Evolutionary conservation across 2,329 filamentous ascomycete species (phyloP).

Genomic region (Neospermospora avenae): DNA sequence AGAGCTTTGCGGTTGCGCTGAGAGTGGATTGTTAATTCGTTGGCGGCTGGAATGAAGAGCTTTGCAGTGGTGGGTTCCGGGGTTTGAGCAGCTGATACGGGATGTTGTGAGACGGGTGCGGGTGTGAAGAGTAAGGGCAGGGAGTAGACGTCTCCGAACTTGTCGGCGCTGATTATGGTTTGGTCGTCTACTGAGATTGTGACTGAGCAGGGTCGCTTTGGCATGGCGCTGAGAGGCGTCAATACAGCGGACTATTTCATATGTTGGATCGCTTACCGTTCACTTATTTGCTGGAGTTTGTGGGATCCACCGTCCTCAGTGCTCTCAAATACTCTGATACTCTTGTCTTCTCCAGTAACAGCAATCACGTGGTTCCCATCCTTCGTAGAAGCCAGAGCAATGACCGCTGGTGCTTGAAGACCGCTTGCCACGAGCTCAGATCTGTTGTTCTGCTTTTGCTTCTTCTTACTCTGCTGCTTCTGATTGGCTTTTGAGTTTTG

Average conservation of each 20-base stretch:
- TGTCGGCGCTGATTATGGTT: slow-evolving; percentile 82
- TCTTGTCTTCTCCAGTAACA: slow-evolving; percentile 89
- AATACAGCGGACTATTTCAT: background rate
- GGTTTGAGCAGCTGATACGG: slow-evolving; percentile 14
- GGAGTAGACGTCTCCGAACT: slow-evolving; percentile 94
- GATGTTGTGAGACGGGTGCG: slow-evolving; percentile 13
- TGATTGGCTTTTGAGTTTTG: background rate
- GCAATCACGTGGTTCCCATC: slow-evolving; percentile 68
- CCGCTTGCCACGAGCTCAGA: slow-evolving; percentile 26
- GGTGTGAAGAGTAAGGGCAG: slow-evolving; percentile 61
- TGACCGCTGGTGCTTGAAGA: slow-evolving; percentile 62
- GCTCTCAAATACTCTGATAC: slow-evolving; percentile 76
- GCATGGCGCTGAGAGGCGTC: slow-evolving; percentile 58
- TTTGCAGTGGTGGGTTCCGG: slow-evolving; percentile 27
- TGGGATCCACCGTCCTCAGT: slow-evolving; percentile 44
- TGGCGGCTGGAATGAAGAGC: slow-evolving; percentile 50
- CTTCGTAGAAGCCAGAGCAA: slow-evolving; percentile 61
- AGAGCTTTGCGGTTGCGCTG: slow-evolving; percentile 59
- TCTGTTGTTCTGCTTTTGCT: slow-evolving; percentile 23
- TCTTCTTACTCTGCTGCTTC: slow-evolving; percentile 17
- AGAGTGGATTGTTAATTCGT: slow-evolving; percentile 60
- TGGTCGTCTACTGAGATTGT: slow-evolving; percentile 62
- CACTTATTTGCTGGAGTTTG: slow-evolving; percentile 62
- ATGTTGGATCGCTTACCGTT: slow-evolving; percentile 52
- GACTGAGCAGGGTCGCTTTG: slow-evolving; percentile 81